A percentile compares a stretch with the other conserved stretches of the same genome.
These are phyloP conservation scores for Exidia glandulosa DNA, from an alignment of 768 basidiomycete species.

Conservation along the genomic window DNA sequence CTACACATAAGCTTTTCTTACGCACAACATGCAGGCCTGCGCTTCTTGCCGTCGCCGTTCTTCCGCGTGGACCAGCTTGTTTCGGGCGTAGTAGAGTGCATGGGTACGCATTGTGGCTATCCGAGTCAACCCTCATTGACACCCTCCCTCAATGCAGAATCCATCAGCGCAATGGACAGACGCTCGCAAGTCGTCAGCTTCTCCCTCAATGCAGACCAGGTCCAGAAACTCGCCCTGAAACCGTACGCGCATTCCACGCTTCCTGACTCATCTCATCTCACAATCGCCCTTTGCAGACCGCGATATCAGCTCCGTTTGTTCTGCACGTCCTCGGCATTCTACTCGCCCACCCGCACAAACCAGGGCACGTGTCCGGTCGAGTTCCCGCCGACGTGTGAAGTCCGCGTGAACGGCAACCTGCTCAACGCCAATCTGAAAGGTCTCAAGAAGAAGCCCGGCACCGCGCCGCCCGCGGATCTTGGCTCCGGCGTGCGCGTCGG, in stretches of 20 bases:
- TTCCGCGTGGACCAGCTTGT: conserved; percentile 55
- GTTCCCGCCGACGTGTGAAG: conserved; percentile 86
- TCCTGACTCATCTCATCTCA: neutral
- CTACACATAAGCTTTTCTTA: neutral
- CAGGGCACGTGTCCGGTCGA: conserved; percentile 63
- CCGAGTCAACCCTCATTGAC: conserved; percentile 1
- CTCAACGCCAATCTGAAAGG: conserved; percentile 76
- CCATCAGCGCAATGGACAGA: conserved; percentile 67
- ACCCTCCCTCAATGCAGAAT: conserved; percentile 38
- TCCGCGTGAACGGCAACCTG: conserved; percentile 65
- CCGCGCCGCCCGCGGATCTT: conserved; percentile 80
- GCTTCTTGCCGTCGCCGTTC: conserved; percentile 76
- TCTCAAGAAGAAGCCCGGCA: conserved; percentile 90
- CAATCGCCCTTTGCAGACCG: conserved; percentile 27
- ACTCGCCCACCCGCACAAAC: conserved; percentile 38
- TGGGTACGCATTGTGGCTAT: conserved; percentile 40
- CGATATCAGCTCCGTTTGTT: conserved; percentile 77
- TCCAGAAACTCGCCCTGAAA: conserved; percentile 43
- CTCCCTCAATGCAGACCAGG: conserved; percentile 54
- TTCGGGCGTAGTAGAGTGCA: conserved; percentile 60
- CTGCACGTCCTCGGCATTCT: conserved; percentile 77
- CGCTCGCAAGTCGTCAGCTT: conserved; percentile 52
- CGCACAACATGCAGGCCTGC: conserved; percentile 37
- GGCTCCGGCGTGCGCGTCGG: conserved; percentile 30
- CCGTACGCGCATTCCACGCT: conserved; percentile 30